These are phyloP conservation scores for Lindgomyces ingoldianus DNA, from an alignment of 495 filamentous ascomycete genomes.

Conservation along the genomic window DNA sequence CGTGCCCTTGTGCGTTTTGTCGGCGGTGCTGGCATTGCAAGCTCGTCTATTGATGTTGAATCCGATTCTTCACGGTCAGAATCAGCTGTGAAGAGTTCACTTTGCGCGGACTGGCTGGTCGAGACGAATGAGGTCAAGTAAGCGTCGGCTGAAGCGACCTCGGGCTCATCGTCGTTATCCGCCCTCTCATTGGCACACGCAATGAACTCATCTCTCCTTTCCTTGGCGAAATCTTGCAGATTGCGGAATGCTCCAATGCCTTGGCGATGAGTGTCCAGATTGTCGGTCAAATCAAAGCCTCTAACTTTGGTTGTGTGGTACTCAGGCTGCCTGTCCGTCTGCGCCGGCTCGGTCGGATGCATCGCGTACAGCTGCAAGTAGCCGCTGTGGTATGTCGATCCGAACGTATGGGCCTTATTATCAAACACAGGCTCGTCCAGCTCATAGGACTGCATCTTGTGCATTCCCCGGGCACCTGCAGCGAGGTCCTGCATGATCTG, in stretches of 20 bases:
- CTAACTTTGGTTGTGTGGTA: no score
- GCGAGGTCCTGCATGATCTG: no score
- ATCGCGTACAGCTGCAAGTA: conserved; percentile 7
- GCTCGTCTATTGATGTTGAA: conserved; percentile 6
- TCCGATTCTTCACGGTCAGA: conserved; percentile 1
- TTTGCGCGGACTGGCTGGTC: neutral
- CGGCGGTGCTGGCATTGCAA: neutral
- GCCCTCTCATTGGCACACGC: conserved; percentile 6
- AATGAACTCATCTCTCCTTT: conserved; percentile 9
- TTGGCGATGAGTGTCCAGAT: no score
- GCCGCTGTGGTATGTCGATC: conserved; percentile 10
- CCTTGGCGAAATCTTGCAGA: conserved; percentile 1
- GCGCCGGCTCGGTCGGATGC: neutral
- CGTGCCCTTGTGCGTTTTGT: neutral
- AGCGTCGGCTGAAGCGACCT: conserved; percentile 12
- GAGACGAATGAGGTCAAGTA: conserved; percentile 5
- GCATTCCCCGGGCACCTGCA: no score
- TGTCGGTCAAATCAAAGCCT: no score
- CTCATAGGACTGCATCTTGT: no score
- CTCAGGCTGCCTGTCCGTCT: neutral
- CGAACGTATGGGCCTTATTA: neutral
- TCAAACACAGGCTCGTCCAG: neutral
- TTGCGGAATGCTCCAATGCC: conserved; percentile 5
- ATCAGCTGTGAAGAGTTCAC: neutral
- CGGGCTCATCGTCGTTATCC: neutral